Evolutionary conservation across 768 basidiomycete genomes (phyloP), one percentile per base, ranked within the genome.

Genomic region (Sarcomyxa edulis): DNA sequence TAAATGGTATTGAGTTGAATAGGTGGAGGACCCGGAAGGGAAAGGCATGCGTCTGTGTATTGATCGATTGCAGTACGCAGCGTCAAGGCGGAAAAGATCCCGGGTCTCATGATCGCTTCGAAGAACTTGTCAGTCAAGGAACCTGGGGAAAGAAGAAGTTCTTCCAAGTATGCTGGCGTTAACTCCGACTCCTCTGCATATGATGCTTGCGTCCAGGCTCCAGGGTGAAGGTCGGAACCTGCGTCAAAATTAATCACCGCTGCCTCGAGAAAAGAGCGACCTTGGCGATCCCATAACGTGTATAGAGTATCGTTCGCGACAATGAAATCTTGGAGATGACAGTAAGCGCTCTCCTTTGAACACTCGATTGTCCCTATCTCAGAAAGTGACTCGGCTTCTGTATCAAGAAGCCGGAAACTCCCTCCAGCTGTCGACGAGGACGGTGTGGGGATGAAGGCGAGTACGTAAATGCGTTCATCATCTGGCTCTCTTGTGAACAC

Each of bases 91-190:
- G 94, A 94, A 61, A 96, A 97, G 36, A 89, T 71, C 15, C 89
- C 90, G 0, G 95, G 93, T 22, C 82, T 74, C 71, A 94, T 81
- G 47, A 96, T 69, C 31, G 82, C 87, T 37, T 80, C 71, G 52
- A 93, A 71, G 60, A 92, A 93, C 46, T 83, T 84, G 40, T 81
- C 81, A 0, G 83, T 71, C 50, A 94, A 58, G 2, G 86, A 85
- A 22, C 81, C 81, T 18, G 78, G 71, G 21, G 75, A 67, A 40
- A 84, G 63, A 41, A 95, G 74, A 37, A 83, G 71, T 48, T 90
- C 88, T 50, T 94, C 92, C 48, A 97, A 80, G 59, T 87, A 83
- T n/a, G 81, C 78, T 12, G 93, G 85, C 0, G 87, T 87, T 51
- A 85, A 68, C 53, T 84, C 86, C 29, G 76, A 70, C 62, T 88